These are phyloP conservation scores for Cystoisospora suis DNA, from an alignment of 169 alveolate species.

Conservation along the genomic window DNA sequence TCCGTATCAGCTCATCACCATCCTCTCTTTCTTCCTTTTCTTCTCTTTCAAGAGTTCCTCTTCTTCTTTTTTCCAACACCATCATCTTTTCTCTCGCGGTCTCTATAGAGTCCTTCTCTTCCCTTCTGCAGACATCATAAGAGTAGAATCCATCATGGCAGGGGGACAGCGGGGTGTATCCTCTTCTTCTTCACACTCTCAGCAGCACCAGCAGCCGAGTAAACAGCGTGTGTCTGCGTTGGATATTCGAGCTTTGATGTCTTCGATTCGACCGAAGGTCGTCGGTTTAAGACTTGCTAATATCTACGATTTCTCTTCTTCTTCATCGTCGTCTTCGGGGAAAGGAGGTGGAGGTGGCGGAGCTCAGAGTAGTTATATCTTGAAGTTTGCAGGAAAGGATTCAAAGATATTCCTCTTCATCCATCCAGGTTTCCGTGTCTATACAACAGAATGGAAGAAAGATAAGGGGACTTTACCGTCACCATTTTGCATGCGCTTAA, in stretches of 20 bases:
- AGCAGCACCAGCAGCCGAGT: constrained; percentile 16
- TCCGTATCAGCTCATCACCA: neutral
- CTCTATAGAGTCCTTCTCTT: neutral
- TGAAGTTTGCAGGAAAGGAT: constrained; percentile 10
- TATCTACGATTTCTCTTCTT: constrained; percentile 73
- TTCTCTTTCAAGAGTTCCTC: neutral
- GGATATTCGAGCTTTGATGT: constrained; percentile 74
- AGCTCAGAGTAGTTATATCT: neutral
- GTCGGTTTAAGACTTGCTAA: constrained; percentile 69
- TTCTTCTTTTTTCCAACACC: neutral
- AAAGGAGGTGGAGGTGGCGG: constrained; percentile 21
- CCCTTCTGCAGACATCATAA: neutral
- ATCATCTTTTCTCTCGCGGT: neutral
- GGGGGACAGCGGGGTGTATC: neutral
- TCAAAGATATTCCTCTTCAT: constrained; percentile 62
- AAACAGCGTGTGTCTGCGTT: constrained; percentile 71
- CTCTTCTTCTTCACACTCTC: neutral
- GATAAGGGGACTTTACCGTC: constrained; percentile 73
- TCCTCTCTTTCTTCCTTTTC: neutral
- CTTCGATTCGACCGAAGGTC: constrained; percentile 48
- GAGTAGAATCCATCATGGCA: neutral
- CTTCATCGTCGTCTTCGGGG: neutral
- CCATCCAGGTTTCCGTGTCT: constrained; percentile 72
- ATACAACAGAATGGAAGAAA: constrained; percentile 67
- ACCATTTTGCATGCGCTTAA: constrained; percentile 70